Conservation (phyloP, 2,329 filamentous ascomycete species). For the Xylaria sp. region DNA sequence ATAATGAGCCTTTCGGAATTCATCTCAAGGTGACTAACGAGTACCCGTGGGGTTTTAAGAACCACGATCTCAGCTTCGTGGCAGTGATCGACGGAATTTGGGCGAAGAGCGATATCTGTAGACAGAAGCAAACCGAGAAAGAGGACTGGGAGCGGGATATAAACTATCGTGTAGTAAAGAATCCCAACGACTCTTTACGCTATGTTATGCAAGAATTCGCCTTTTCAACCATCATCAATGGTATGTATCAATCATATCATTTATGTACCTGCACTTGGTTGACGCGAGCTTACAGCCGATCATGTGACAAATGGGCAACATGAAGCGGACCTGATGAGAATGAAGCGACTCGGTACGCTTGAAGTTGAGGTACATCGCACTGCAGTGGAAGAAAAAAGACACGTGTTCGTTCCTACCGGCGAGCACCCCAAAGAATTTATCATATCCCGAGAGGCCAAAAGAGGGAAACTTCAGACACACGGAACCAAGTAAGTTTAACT, state of each 20-base stretch:
- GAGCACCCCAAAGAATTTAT: not conserved
- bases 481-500: slow-evolving; percentile 24
- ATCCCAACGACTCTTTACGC: not conserved
- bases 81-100: slow-evolving; percentile 31
- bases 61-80: slow-evolving; percentile 24
- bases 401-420: not conserved
- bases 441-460: slow-evolving; percentile 27
- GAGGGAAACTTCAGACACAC: slow-evolving; percentile 31
- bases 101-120: slow-evolving; percentile 18
- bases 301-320: not conserved
- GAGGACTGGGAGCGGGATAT: slow-evolving; percentile 5
- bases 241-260: slow-evolving; percentile 17
- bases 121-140: not conserved
- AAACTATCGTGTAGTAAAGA: slow-evolving; percentile 4
- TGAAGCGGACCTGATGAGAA: slow-evolving; percentile 17
- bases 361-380: slow-evolving; percentile 26
- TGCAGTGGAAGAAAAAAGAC: not conserved
- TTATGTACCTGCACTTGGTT: not conserved
- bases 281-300: slow-evolving; percentile 18
- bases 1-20: slow-evolving; percentile 29
- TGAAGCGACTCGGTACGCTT: slow-evolving; percentile 30
- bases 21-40: slow-evolving; percentile 19
- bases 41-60: slow-evolving; percentile 14
- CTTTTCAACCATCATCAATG: slow-evolving; percentile 28
- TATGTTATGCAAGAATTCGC: slow-evolving; percentile 25